Percentiles rank a stretch among this genome's conserved stretches.
These are phyloP conservation scores for Penicillium paradoxum DNA, from an alignment of 495 filamentous ascomycete species.

Conservation along the genomic window DNA sequence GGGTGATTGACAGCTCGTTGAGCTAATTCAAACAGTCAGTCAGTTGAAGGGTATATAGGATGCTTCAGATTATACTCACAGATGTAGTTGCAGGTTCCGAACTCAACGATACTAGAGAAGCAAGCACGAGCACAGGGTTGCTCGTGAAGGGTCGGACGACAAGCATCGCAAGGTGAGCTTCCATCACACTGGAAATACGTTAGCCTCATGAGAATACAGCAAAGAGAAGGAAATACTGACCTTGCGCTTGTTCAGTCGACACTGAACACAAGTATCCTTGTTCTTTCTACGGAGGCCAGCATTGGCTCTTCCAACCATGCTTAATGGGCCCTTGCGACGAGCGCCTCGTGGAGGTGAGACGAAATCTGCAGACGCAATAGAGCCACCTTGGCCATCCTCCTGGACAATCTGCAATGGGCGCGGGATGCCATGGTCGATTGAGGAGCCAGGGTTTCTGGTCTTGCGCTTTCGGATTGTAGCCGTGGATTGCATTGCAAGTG, in stretches of 20 bases:
- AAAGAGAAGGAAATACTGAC: slow-evolving; percentile 15
- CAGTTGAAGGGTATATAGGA: background rate
- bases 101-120: slow-evolving; percentile 48
- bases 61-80: slow-evolving; percentile 27
- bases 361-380: slow-evolving; percentile 47
- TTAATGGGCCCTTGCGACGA: slow-evolving; percentile 44
- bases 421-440: slow-evolving; percentile 27
- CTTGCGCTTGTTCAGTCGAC: slow-evolving; percentile 47
- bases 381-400: slow-evolving; percentile 45
- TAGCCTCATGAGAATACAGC: slow-evolving; percentile 3
- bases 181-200: slow-evolving; percentile 38
- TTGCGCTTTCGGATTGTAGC: slow-evolving; percentile 41
- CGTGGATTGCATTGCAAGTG: slow-evolving; percentile 35
- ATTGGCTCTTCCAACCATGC: slow-evolving; percentile 42
- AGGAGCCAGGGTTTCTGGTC: slow-evolving; percentile 28
- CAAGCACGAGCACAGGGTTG: slow-evolving; percentile 46
- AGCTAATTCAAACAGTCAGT: slow-evolving; percentile 28
- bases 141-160: slow-evolving; percentile 43
- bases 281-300: slow-evolving; percentile 45
- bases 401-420: slow-evolving; percentile 46
- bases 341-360: slow-evolving; percentile 43
- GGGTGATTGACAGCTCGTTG: slow-evolving; percentile 47
- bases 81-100: slow-evolving; percentile 48
- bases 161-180: slow-evolving; percentile 45
- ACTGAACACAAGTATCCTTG: slow-evolving; percentile 48